Conservation (phyloP, 2,329 filamentous ascomycete species). For the Aschersonia sp. region DNA sequence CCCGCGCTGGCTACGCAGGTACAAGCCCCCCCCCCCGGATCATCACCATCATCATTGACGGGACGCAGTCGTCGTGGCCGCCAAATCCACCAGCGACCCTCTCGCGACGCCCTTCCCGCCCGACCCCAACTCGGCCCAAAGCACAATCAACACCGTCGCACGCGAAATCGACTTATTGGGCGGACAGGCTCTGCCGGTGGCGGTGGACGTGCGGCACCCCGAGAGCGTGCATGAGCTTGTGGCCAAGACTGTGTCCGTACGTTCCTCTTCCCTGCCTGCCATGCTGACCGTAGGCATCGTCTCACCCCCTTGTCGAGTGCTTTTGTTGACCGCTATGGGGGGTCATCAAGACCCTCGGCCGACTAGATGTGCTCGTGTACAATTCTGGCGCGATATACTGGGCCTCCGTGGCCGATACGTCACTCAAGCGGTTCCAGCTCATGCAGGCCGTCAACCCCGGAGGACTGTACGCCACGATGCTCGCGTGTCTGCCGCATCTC, state of each 20-base stretch:
- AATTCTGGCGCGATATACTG: slow-evolving; percentile 82
- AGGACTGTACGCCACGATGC: slow-evolving; percentile 60
- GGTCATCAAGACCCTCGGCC: slow-evolving; percentile 32
- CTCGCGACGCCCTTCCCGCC: slow-evolving; percentile 47
- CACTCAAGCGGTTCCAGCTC: slow-evolving; percentile 60
- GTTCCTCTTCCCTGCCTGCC: neutral
- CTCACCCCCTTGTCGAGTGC: too few relatives aligned
- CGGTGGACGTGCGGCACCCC: slow-evolving; percentile 56
- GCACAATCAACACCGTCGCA: slow-evolving; percentile 68
- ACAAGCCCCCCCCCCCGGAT: slow-evolving; percentile 5
- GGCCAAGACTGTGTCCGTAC: slow-evolving; percentile 32
- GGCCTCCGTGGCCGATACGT: slow-evolving; percentile 59
- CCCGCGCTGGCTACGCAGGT: slow-evolving; percentile 58
- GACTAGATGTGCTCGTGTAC: slow-evolving; percentile 64
- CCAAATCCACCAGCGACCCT: slow-evolving; percentile 59
- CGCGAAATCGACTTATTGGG: slow-evolving; percentile 56
- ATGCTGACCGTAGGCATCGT: neutral
- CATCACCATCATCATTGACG: neutral
- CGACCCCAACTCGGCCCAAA: slow-evolving; percentile 58
- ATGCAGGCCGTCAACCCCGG: slow-evolving; percentile 66
- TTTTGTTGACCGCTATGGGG: too few relatives aligned
- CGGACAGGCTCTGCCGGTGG: slow-evolving; percentile 48
- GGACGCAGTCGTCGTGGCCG: slow-evolving; percentile 54
- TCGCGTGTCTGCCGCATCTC: slow-evolving; percentile 55
- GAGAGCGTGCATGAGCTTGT: slow-evolving; percentile 47